Conservation (phyloP, 2,329 filamentous ascomycete species). For the Trichoderma cornu-damae region DNA sequence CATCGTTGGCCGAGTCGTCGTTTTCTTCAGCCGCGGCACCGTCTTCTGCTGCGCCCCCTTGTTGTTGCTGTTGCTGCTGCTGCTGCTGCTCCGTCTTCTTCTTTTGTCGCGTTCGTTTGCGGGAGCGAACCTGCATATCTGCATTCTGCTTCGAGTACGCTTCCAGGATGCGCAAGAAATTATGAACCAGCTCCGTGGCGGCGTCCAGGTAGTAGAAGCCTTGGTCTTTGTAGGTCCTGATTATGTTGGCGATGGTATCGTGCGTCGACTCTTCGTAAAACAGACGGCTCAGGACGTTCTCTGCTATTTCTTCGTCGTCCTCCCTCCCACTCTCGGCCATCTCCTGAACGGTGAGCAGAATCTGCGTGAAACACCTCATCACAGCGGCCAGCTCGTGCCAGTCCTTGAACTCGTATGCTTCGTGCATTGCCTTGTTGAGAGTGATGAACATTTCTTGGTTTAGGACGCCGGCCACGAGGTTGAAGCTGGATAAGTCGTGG, state of each 20-base stretch:
- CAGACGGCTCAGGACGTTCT: constrained; percentile 94
- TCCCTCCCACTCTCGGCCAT: constrained; percentile 81
- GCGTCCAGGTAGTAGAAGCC: constrained; percentile 91
- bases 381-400: constrained; percentile 83
- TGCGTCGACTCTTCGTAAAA: constrained; percentile 97
- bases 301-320: constrained; percentile 95
- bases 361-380: constrained; percentile 93
- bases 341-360: constrained; percentile 84
- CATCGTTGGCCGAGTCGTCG: constrained; percentile 68
- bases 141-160: constrained; percentile 91
- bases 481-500: constrained; percentile 71
- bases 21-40: constrained; percentile 53
- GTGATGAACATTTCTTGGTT: constrained; percentile 94
- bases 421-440: constrained; percentile 76
- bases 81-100: constrained; percentile 62
- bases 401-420: constrained; percentile 71
- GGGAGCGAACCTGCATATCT: constrained; percentile 86
- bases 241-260: constrained; percentile 74
- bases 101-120: constrained; percentile 66
- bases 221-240: constrained; percentile 86
- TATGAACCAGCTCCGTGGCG: constrained; percentile 82
- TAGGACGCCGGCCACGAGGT: constrained; percentile 79
- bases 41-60: constrained; percentile 30
- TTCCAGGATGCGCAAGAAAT: constrained; percentile 88
- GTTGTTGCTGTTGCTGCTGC: constrained; percentile 44